Evolutionary conservation across 768 basidiomycete species (phyloP), one percentile per base, ranked within the genome.

Genomic region (Mycena sanguinolenta): DNA sequence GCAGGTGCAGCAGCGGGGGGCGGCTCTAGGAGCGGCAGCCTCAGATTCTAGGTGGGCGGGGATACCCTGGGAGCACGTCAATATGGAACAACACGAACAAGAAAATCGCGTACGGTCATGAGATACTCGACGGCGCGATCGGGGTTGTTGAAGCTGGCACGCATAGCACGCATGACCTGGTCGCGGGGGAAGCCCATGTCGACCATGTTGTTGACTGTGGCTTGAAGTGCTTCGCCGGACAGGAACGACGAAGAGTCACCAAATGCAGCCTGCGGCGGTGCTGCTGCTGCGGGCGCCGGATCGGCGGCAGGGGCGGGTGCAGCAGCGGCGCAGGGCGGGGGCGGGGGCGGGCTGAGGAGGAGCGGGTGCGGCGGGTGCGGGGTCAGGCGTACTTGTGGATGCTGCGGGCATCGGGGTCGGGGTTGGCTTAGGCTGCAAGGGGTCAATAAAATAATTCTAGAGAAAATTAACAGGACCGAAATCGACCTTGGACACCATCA

Each of bases 101-200:
- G 14, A 52, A 14, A 28, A 3, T 39, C 6, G 83, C 92, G 73
- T 75, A 97, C 97, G 69, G 78, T 97, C 89, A 99, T 92, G 64
- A 99, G 84, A 81, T 99, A 99, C 80, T 99, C 98, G n/a, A 96
- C 97, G 9, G 98, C 98, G 34, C 98, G 89, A 75, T 99, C 96
- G 10, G 98, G 94, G 82, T 99, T 99, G 82, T 99, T 99, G 84
- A 88, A 99, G 77, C 95, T 96, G 30, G 97, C 98, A 68, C 95
- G 87, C 79, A 99, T 79, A 4, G 97, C 96, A 19, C 91, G 88
- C 76, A 91, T 80, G 49, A 98, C 95, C 76, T 95, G 89, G 4
- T 96, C 96, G 44, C 91, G 87, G 69, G 89, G 87, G 75, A 97
- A 99, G 9, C 98, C 98, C 98, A 99, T 99, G 74, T 95, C 95